Evolutionary conservation across 1,284 basidiomycete species (phyloP).

Genomic region (Vanrija sp.): DNA sequence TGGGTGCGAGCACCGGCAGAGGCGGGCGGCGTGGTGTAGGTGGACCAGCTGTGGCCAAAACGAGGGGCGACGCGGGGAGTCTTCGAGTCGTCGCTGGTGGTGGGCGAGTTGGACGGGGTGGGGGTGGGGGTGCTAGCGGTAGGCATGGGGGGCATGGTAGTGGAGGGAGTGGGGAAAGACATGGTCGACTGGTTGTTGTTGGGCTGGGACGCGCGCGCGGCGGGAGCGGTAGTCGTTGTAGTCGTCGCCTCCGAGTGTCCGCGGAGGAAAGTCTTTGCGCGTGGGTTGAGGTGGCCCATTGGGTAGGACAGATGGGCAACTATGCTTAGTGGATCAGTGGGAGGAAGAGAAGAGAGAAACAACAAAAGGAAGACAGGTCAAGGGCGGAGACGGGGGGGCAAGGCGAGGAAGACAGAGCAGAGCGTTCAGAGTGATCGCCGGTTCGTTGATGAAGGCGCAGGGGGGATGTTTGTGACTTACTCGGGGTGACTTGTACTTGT

Average conservation of each 20-base stretch:
- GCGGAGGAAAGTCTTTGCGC: background rate
- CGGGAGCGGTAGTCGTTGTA: background rate
- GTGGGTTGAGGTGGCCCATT: background rate
- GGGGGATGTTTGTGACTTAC: background rate
- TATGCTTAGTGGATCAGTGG: slow-evolving; percentile 3
- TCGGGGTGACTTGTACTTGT: background rate
- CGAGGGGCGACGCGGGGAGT: background rate
- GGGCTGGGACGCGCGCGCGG: background rate
- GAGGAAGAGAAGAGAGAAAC: background rate
- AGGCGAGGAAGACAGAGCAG: slow-evolving; percentile 1
- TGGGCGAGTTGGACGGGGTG: background rate
- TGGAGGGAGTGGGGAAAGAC: background rate
- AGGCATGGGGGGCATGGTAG: background rate
- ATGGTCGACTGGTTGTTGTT: background rate
- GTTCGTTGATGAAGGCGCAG: background rate
- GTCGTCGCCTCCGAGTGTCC: background rate
- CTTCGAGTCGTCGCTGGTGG: background rate
- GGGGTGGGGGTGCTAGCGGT: no score
- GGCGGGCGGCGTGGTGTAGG: slow-evolving; percentile 1
- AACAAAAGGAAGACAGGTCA: background rate
- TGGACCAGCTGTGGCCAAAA: slow-evolving; percentile 8
- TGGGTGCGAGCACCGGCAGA: background rate
- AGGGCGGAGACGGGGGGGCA: background rate
- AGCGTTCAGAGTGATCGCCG: background rate
- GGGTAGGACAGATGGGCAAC: background rate